phyloP scores from a whole-genome alignment of 2,329 filamentous ascomycete species.

The Colletotrichum noveboracense region DNA sequence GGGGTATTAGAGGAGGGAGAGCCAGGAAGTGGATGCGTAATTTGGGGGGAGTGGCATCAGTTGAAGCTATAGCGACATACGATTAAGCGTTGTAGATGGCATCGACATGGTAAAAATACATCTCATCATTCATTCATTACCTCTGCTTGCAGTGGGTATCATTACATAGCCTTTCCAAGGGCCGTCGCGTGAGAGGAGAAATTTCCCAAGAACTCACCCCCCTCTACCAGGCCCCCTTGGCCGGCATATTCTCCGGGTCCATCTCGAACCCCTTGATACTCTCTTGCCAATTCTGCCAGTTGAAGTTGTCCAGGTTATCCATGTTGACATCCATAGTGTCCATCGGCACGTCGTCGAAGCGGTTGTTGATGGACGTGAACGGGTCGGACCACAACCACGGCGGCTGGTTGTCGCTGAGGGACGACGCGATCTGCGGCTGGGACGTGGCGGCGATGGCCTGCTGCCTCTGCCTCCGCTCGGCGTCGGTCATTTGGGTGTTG shows the following conservation, averaged over 20 bases:
- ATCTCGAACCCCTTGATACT: conserved; percentile 44
- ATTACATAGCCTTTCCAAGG: neutral
- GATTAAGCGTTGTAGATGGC: neutral
- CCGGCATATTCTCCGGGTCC: conserved; percentile 12
- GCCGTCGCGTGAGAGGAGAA: conserved; percentile 2
- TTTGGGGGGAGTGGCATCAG: neutral
- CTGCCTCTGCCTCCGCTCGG: conserved; percentile 22
- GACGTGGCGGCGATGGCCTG: conserved; percentile 25
- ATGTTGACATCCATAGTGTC: conserved; percentile 41
- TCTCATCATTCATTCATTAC: conserved; percentile 11
- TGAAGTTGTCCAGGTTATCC: conserved; percentile 44
- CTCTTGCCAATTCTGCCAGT: conserved; percentile 56
- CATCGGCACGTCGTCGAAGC: conserved; percentile 28
- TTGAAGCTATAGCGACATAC: no score
- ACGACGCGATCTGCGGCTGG: conserved; percentile 22
- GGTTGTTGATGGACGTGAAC: conserved; percentile 33
- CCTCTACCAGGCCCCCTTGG: conserved; percentile 12
- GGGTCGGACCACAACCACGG: conserved; percentile 48
- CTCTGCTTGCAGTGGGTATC: conserved; percentile 13
- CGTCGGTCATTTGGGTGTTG: conserved; percentile 11
- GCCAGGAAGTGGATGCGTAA: neutral
- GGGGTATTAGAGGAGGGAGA: rapidly evolving
- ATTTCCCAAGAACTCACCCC: neutral
- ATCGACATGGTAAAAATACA: neutral
- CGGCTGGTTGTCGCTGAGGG: conserved; percentile 38